Base-by-base conservation (phyloP, 164 flowering plant genomes). In the Brasenia schreberi region DNA sequence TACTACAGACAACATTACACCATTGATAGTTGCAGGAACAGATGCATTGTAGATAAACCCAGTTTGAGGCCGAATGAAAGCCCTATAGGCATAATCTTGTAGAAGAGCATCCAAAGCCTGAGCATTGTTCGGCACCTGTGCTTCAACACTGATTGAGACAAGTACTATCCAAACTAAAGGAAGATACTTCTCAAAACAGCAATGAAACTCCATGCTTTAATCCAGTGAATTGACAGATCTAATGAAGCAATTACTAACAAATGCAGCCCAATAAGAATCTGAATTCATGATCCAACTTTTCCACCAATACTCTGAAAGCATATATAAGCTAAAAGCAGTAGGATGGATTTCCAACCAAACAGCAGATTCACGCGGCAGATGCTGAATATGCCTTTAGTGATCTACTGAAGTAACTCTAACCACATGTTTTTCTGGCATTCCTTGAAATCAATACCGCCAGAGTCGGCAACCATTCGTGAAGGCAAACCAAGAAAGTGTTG, bases 71-170 rank as follows among this genome's bases (percentile, higher is more conserved):
- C 11, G 61, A 18, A 16, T 18, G 59, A 94, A 80, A 17, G 93
- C 89, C 77, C 79, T 70, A 70, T 72, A 94, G 63, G 97, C 96
- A 74, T 89, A 87, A 62, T 84, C 93, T 69, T 94, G 97, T n/a
- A 94, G 97, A 70, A 89, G 79, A 6, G 85, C 76, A 76, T 94
- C 98, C 23, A 66, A 59, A 19, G 62, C 16, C 33, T 44, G 43
- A 42, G 18, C 62, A 5, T 42, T 27, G 56, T 59, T 59, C 7
- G 43, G 68, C 6, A 62, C 6, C 5, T 58, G 62, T 7, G 45
- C 68, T 19, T 19, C 19, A 16, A n/a, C 19, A 10, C 63, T 61
- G 2, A 61, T 61, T n/a, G 63, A 61, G 10, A 18, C 56, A 3
- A 49, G 16, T 49, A 49, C 12, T 9, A 49, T 14, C 56, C 10